Conservation (phyloP, 2,329 filamentous ascomycete species). For the Cladophialophora yegresii region DNA sequence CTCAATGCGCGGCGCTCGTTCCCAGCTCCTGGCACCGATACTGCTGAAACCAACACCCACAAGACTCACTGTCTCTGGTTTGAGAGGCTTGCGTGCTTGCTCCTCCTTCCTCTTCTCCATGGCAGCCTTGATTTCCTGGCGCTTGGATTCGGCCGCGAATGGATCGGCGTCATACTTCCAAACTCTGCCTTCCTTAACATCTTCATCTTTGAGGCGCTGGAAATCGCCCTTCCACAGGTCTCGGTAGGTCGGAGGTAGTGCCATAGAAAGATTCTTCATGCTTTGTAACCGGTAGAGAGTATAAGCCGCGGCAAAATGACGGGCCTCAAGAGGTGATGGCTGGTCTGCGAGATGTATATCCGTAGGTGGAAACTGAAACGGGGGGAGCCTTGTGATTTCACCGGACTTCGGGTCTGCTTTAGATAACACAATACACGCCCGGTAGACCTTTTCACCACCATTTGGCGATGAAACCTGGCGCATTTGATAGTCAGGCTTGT, state of each 20-base stretch:
- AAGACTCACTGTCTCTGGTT: constrained; percentile 50
- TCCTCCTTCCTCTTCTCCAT: constrained; percentile 80
- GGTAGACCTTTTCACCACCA: constrained; percentile 57
- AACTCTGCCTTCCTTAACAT: constrained; percentile 71
- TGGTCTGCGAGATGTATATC: constrained; percentile 75
- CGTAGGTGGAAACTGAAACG: constrained; percentile 75
- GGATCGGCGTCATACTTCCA: constrained; percentile 98
- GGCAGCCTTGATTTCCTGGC: constrained; percentile 72
- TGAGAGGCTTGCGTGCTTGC: constrained; percentile 58
- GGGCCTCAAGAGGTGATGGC: constrained; percentile 81
- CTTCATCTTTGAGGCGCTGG: constrained; percentile 74
- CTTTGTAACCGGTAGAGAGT: constrained; percentile 88
- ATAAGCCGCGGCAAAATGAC: constrained; percentile 90
- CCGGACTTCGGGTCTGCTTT: constrained; percentile 77
- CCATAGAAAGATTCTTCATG: constrained; percentile 94
- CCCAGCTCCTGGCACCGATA: constrained; percentile 70
- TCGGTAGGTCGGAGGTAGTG: constrained; percentile 85
- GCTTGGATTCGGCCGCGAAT: constrained; percentile 74
- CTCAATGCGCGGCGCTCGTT: constrained; percentile 82
- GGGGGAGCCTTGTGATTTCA: constrained; percentile 71
- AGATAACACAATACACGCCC: constrained; percentile 77
- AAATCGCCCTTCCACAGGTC: constrained; percentile 90
- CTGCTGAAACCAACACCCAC: constrained; percentile 38
- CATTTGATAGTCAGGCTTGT: constrained; percentile 79
- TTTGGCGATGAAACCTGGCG: constrained; percentile 48